Conservation (phyloP, 495 filamentous ascomycete genomes). For the Annulohypoxylon moriforme region DNA sequence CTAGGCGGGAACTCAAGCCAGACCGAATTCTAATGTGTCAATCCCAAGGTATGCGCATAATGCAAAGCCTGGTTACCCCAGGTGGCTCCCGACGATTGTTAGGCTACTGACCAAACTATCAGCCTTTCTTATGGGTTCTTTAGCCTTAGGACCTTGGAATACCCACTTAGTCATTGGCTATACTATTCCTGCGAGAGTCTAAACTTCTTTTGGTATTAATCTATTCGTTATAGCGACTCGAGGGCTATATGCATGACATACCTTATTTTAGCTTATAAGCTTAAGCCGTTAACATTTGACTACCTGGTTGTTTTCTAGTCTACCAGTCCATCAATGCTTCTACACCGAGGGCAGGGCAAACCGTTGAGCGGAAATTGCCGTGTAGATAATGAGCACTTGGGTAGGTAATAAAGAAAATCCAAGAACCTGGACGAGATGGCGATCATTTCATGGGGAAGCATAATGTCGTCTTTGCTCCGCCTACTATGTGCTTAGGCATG, state of each 20-base stretch:
- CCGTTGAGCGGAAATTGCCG: neutral
- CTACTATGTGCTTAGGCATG: neutral
- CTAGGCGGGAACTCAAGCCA: neutral
- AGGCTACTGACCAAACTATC: conserved; percentile 24
- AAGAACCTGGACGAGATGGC: neutral
- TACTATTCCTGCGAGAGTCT: conserved; percentile 18
- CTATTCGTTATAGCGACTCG: conserved; percentile 7
- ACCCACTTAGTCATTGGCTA: conserved; percentile 25
- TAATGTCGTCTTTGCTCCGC: conserved; percentile 10
- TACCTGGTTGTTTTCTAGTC: neutral
- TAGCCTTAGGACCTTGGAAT: conserved; percentile 23
- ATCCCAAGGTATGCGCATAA: conserved; percentile 15
- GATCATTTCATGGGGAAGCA: conserved; percentile 11
- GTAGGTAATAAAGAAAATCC: neutral
- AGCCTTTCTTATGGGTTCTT: conserved; percentile 12
- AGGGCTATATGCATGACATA: conserved; percentile 32
- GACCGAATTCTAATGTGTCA: conserved; percentile 12
- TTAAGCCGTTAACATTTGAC: conserved; percentile 7
- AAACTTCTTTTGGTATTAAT: conserved; percentile 30
- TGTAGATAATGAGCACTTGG: neutral
- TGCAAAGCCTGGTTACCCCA: conserved; percentile 5
- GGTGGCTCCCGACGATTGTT: conserved; percentile 13
- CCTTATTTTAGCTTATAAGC: conserved; percentile 8
- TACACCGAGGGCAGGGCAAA: neutral
- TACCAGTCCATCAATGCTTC: conserved; percentile 1